A percentile compares a stretch with the other conserved stretches of the same genome.
Evolutionary conservation across 2,329 filamentous ascomycete species (phyloP).

Genomic region (Aspergillus sclerotialis): DNA sequence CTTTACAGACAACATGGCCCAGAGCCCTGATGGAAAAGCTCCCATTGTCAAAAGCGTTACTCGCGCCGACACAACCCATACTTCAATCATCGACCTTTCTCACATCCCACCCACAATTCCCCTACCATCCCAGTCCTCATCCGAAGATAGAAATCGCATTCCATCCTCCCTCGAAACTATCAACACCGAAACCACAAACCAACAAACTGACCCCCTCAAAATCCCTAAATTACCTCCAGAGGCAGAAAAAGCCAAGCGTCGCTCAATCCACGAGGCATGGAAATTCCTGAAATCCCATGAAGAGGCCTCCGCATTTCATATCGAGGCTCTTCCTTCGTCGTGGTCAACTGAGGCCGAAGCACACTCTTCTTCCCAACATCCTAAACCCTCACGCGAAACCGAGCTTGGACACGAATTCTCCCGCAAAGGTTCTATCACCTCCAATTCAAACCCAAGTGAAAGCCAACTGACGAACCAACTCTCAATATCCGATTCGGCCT

Average conservation of each 20-base stretch:
- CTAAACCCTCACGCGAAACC: not conserved
- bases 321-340: slow-evolving; percentile 22
- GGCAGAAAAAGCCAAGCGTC: slow-evolving; percentile 11
- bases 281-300: slow-evolving; percentile 15
- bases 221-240: slow-evolving; percentile 4
- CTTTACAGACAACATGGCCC: too few relatives aligned
- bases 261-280: slow-evolving; percentile 19
- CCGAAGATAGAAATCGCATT: too few relatives aligned
- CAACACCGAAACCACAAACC: slow-evolving; percentile 1
- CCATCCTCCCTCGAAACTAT: slow-evolving; percentile 8
- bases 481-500: slow-evolving; percentile 11
- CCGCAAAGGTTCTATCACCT: not conserved
- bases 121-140: too few relatives aligned
- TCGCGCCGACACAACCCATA: too few relatives aligned
- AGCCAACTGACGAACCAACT: slow-evolving; percentile 2
- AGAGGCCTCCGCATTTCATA: slow-evolving; percentile 11
- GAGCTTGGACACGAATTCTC: not conserved
- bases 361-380: slow-evolving; percentile 1
- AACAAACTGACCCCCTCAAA: slow-evolving; percentile 2
- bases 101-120: too few relatives aligned
- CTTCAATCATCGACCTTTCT: too few relatives aligned
- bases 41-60: too few relatives aligned
- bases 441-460: not conserved
- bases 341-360: slow-evolving; percentile 13
- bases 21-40: too few relatives aligned